These are phyloP conservation scores for Aspergillus luchuensis DNA, from an alignment of 2,329 filamentous ascomycete species.

Conservation along the genomic window DNA sequence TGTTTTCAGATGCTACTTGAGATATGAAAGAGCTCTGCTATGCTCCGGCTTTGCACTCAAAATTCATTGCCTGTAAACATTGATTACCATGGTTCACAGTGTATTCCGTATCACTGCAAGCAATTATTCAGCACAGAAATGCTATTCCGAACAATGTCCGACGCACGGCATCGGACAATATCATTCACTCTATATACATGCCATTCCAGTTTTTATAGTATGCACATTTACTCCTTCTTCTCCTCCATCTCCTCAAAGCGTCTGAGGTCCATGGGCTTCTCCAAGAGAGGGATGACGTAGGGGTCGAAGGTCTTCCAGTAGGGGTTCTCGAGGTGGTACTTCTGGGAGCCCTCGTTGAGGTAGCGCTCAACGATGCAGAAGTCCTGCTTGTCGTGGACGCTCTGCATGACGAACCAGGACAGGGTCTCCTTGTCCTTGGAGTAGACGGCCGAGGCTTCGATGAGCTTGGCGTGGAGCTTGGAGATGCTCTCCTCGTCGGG, in stretches of 20 bases:
- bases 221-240: constrained; percentile 53
- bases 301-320: constrained; percentile 78
- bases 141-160: not conserved
- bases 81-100: too few relatives aligned
- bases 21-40: too few relatives aligned
- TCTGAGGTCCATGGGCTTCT: constrained; percentile 68
- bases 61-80: too few relatives aligned
- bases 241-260: constrained; percentile 67
- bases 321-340: constrained; percentile 67
- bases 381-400: constrained; percentile 65
- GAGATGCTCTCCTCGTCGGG: constrained; percentile 31
- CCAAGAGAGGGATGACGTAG: constrained; percentile 69
- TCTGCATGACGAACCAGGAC: constrained; percentile 77
- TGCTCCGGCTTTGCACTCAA: too few relatives aligned
- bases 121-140: not conserved
- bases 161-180: not conserved
- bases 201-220: not conserved
- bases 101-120: too few relatives aligned
- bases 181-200: not conserved
- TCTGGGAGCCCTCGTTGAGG: constrained; percentile 61
- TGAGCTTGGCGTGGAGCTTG: constrained; percentile 70
- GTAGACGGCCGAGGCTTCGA: constrained; percentile 74
- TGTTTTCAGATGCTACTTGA: too few relatives aligned
- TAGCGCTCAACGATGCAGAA: constrained; percentile 79
- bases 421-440: constrained; percentile 70